These are phyloP conservation scores for Lentinula sp. DNA, from an alignment of 768 basidiomycete species.

Conservation along the genomic window DNA sequence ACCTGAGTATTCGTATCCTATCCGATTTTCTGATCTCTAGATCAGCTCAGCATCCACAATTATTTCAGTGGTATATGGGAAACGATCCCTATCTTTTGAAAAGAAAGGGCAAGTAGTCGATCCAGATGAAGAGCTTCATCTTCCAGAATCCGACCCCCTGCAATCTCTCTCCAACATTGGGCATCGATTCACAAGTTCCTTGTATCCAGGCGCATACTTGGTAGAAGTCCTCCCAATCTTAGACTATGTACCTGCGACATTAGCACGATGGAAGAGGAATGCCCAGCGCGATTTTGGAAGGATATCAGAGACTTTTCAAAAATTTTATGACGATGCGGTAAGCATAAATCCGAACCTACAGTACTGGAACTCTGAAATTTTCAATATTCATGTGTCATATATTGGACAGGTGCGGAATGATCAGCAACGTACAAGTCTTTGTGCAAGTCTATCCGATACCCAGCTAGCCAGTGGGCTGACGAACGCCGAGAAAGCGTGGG, in stretches of 20 bases:
- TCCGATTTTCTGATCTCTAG: neutral
- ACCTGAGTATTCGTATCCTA: neutral
- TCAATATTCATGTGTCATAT: neutral
- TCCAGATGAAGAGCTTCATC: neutral
- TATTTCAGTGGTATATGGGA: constrained; percentile 2
- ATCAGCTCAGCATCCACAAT: neutral
- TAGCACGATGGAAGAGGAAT: constrained; percentile 3
- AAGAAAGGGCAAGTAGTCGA: neutral
- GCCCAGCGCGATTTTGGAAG: neutral
- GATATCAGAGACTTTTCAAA: neutral
- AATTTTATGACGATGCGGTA: neutral
- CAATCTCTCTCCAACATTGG: neutral
- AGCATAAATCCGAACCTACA: neutral
- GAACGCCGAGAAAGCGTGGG: neutral
- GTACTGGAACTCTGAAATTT: neutral
- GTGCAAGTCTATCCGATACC: neutral
- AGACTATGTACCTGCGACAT: neutral
- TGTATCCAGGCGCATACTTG: constrained; percentile 2
- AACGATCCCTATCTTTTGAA: neutral
- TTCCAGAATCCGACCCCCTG: neutral
- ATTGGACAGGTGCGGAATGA: neutral
- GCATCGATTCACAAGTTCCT: neutral
- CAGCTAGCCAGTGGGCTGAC: neutral
- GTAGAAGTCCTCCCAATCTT: constrained; percentile 1
- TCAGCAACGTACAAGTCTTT: neutral